A percentile compares a stretch with the other conserved stretches of the same genome.
phyloP scores from a whole-genome alignment of 2,329 filamentous ascomycete species.

The Camillea tinctor region DNA sequence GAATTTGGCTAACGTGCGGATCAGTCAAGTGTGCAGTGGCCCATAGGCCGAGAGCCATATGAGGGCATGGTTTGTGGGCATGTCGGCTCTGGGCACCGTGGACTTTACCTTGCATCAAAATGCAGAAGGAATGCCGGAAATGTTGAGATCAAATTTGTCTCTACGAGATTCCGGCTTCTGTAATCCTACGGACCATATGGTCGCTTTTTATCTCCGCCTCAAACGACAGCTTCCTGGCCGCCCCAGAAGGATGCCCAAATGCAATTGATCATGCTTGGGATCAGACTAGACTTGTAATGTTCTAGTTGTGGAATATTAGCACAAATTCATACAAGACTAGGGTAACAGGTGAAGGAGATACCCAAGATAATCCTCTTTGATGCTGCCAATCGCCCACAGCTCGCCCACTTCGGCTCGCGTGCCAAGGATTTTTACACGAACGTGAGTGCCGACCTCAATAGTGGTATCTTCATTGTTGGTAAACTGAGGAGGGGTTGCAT shows the following conservation, averaged over 20 bases:
- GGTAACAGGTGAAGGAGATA: slow-evolving; percentile 36
- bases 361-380: slow-evolving; percentile 81
- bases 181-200: slow-evolving; percentile 11
- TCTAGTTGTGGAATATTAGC: slow-evolving; percentile 12
- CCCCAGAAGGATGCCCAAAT: slow-evolving; percentile 2
- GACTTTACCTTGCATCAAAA: slow-evolving; percentile 25
- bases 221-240: not conserved
- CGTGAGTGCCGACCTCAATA: slow-evolving; percentile 89
- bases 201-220: slow-evolving; percentile 1
- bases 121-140: slow-evolving; percentile 14
- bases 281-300: slow-evolving; percentile 27
- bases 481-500: slow-evolving; percentile 94
- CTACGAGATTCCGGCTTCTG: slow-evolving; percentile 14
- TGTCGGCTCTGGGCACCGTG: not conserved
- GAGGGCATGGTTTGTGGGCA: not conserved
- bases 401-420: slow-evolving; percentile 89
- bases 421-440: slow-evolving; percentile 92
- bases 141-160: slow-evolving; percentile 18
- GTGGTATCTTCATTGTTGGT: slow-evolving; percentile 92
- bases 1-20: not conserved
- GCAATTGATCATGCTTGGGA: not conserved
- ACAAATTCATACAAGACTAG: slow-evolving; percentile 5
- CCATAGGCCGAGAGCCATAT: not conserved
- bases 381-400: slow-evolving; percentile 96
- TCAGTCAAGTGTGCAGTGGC: not conserved